These are phyloP conservation scores for Conoideocrella luteorostrata DNA, from an alignment of 2,329 filamentous ascomycete species.

Conservation along the genomic window DNA sequence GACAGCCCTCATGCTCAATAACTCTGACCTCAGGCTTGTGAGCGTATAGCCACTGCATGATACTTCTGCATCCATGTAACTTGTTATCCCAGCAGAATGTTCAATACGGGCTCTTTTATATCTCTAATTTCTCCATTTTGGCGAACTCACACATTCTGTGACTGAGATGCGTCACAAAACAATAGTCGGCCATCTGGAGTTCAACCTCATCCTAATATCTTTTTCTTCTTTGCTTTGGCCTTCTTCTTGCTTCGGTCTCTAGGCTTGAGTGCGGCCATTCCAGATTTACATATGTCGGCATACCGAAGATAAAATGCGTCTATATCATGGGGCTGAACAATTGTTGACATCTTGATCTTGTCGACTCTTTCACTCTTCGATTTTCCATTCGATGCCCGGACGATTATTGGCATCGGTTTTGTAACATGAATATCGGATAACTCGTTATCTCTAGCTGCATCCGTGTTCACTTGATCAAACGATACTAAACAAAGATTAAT, in stretches of 20 bases:
- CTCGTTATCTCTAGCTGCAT: conserved; percentile 36
- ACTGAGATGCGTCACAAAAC: too few relatives aligned
- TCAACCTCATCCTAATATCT: conserved; percentile 34
- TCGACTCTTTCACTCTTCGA: conserved; percentile 47
- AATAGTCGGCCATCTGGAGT: too few relatives aligned
- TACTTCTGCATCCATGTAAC: too few relatives aligned
- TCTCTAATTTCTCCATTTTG: too few relatives aligned
- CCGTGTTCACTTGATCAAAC: background rate
- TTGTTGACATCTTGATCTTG: conserved; percentile 72
- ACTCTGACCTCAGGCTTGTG: too few relatives aligned
- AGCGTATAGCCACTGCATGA: too few relatives aligned
- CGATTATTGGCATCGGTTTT: conserved; percentile 62
- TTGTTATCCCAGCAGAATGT: too few relatives aligned
- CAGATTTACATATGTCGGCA: conserved; percentile 82
- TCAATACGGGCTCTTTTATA: too few relatives aligned
- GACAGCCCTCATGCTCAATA: too few relatives aligned
- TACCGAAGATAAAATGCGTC: conserved; percentile 79
- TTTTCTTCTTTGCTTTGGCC: conserved; percentile 70
- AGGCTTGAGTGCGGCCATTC: conserved; percentile 88
- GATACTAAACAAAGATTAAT: background rate
- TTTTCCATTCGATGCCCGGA: conserved; percentile 80
- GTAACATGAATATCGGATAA: conserved; percentile 55
- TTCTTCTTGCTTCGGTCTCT: conserved; percentile 84
- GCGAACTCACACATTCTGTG: too few relatives aligned
- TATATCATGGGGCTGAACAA: conserved; percentile 69